Base-by-base conservation (phyloP, 805 yeast genomes). In the Lipomyces anomalus region DNA sequence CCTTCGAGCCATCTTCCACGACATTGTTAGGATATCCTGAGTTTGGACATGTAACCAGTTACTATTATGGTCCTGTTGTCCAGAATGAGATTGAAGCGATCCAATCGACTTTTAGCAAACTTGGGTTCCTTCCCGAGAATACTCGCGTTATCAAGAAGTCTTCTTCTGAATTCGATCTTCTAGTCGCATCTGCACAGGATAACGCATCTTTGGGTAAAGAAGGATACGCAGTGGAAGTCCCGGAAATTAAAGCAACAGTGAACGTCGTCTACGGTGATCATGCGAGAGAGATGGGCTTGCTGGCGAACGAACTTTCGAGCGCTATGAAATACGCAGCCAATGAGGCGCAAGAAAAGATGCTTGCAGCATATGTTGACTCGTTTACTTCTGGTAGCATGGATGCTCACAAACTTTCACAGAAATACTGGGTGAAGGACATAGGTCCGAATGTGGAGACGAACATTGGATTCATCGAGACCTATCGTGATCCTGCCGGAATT, bases 401-500 rank as follows among this genome's bases (percentile, higher is more conserved):
- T 52, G 84, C 89, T 7, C 95, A 87, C 65, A 83, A 83, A 59
- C 76, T 82, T 47, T 82, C 95, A 1, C 95, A 87, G 64, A 76
- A 80, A 44, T 72, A 76, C 48, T 87, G 96, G 95, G 94, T 87
- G 47, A 84, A 84, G 61, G 95, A 87, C 63, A 65, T 83, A 42
- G 82, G 85, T 1, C 96, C 96, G 9, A 69, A 69, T 11, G 80
- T 81, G 32, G 87, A 80, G 66, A 79, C 90, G 37, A 86, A 87
- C 62, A 77, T 87, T 57, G 96, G 96, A 0, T 87, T 87, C 63
- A 87, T 87, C 57, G 96, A 87, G 68, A 87, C 95, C 23, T 87
- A 87, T 67, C 75, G 96, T 65, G 96, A 86, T 62, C 95, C 95
- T 13, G 76, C 89, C 26, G 95, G 95, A 38, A 85, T 86, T 38